Evolutionary conservation across 805 yeast genomes (phyloP), one percentile per base, ranked within the genome.

Genomic region (Lipomyces mesembrius): DNA sequence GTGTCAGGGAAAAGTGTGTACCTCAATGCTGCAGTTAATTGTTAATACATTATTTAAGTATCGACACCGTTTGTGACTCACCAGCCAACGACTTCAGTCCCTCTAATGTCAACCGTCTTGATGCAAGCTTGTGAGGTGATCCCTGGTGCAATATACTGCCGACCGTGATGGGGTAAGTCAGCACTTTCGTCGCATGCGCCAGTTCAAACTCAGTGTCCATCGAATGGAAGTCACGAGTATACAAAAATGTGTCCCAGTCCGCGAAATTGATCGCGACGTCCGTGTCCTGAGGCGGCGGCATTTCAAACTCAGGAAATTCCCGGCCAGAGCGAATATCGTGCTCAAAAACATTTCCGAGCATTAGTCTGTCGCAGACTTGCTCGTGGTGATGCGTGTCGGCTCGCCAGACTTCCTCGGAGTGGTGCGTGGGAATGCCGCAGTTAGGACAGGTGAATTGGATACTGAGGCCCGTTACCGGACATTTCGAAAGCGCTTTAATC

Each of bases 351-450:
- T 95, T 95, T 54, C 91, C 98, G 79, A 90, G 89, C 75, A 88
- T 89, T 81, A 95, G 84, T 56, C 85, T 79, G 75, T 92, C 91
- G 77, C 90, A 90, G 70, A 82, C 85, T 73, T 87, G 84, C 29
- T 80, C 75, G 74, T 91, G 97, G 77, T 93, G 93, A 29, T 84
- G 86, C 7, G 75, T 80, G 77, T 95, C 98, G 63, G 81, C 79
- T 74, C 88, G 88, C 97, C 98, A 95, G 0, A 97, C 97, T 71
- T 89, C 92, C 75, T 84, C 83, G 25, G 91, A 87, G 76, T 91
- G 96, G 77, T 95, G 99, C 3, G 99, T 95, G 29, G 99, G 99
- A 60, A 95, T 92, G 2, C 99, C 99, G 3, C 97, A 90, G 64
- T 85, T 80, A 1, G 99, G 99, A 80, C 98, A 95, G 1, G 93